Base-by-base conservation (phyloP, 2,329 filamentous ascomycete species). In the Colletotrichum melonis region DNA sequence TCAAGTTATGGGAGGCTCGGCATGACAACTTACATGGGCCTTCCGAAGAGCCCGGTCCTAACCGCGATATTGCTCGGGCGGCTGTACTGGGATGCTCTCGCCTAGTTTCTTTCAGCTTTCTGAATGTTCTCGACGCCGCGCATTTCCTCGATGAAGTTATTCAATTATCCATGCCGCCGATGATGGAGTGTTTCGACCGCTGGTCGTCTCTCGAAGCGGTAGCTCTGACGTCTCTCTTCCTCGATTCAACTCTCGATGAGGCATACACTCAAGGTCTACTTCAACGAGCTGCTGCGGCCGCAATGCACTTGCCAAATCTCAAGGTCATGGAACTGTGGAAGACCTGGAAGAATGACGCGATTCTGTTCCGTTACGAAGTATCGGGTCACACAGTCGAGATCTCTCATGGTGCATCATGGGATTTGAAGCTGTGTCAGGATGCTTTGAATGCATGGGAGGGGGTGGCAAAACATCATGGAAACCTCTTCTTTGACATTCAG, bases 141-240 rank as follows among this genome's bases (percentile, higher is more conserved):
- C 22, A 55, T 16, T 56, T 65, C 52, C 56, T 65, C 63, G 28
- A 42, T 12, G 30, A 60, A 32, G n/a, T 60, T 42, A 60, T 38
- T n/a, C 35, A 8, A 8, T 4, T 24, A 6, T 8, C 8, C 19
- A n/a, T 46, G 19, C 22, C 35, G 2, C 22, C 8, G 12, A 30
- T 24, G 14, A n/a, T 42, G 7, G 32, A 26, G 4, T 7, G 12
- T 16, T 32, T 35, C 22, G 57, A 42, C 19, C 32, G 22, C 12
- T 60, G 32, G 32, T 8, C 4, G 1, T 28, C 3, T 5, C 35
- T 62, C 22, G 11, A 5, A 3, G 7, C 5, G 12, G 8, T 62
- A 24, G 22, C 16, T 9, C 58, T 62, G 2, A 46, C 35, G 24
- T 62, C 24, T 16, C 1, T 2, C 7, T 12, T 5, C 16, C 8